A percentile compares a stretch with the other conserved stretches of the same genome.
These are phyloP conservation scores for Paramarasmius palmivorus DNA, from an alignment of 1,284 basidiomycete genomes.

Conservation along the genomic window DNA sequence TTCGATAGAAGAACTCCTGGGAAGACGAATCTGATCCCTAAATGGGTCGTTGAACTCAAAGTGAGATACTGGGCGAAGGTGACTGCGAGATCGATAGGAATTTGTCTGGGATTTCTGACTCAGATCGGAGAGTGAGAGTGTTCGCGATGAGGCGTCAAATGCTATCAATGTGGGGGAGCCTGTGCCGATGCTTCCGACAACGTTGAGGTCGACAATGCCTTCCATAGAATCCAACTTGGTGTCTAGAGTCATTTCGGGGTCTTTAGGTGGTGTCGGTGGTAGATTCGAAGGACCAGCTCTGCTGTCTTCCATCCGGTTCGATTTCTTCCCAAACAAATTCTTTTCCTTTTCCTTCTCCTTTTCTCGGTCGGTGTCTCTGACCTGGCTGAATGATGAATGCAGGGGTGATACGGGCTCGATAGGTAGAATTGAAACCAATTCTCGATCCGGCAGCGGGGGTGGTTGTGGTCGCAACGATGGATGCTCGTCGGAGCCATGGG, in stretches of 20 bases:
- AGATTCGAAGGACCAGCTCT: not conserved
- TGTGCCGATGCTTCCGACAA: not conserved
- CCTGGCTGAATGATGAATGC: not conserved
- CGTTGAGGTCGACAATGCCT: conserved; percentile 16
- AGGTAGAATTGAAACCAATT: not conserved
- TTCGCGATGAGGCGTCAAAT: conserved; percentile 1
- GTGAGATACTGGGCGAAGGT: not conserved
- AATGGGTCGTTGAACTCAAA: conserved; percentile 8
- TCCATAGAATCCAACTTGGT: conserved; percentile 16
- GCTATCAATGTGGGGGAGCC: not conserved
- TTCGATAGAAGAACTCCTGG: not conserved
- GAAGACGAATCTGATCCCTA: not conserved
- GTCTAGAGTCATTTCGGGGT: conserved; percentile 13
- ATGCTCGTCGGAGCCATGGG: conserved; percentile 9
- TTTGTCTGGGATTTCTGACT: not conserved
- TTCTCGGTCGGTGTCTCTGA: not conserved
- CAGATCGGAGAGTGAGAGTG: conserved; percentile 7
- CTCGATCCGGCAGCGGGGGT: conserved; percentile 12
- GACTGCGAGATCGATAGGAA: not conserved
- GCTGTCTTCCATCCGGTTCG: not conserved
- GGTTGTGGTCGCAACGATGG: conserved; percentile 14
- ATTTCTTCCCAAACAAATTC: not conserved
- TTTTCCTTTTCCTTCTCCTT: conserved; percentile 2
- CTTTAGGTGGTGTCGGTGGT: conserved; percentile 8
- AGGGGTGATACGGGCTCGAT: not conserved